Percentiles rank a stretch among this genome's conserved stretches.
Evolutionary conservation across 345 rosid species (phyloP).

Genomic region (Aquilaria yunnanensis): DNA sequence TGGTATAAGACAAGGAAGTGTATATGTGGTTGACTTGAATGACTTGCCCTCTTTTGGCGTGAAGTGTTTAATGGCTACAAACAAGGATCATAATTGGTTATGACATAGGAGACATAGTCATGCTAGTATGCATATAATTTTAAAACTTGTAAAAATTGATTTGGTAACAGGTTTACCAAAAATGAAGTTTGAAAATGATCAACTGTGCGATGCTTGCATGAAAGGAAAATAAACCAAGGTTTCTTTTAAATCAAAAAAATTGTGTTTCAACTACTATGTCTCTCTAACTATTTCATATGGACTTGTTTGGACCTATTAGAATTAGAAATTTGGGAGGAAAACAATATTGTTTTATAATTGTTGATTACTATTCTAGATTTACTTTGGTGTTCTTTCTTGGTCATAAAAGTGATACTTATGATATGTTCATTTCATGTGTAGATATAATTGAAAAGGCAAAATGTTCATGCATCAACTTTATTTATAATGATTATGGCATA

Average conservation of each 20-base stretch:
- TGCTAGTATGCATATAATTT: neutral
- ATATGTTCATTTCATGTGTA: neutral
- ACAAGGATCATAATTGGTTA: neutral
- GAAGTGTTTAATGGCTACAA: neutral
- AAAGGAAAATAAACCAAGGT: neutral
- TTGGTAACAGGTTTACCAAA: neutral
- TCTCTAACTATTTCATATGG: neutral
- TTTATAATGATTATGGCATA: neutral
- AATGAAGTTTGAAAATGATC: neutral
- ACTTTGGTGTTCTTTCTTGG: neutral
- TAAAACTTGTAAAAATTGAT: neutral
- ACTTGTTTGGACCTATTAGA: neutral
- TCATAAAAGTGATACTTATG: neutral
- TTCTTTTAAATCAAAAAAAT: neutral
- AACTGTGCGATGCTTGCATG: neutral
- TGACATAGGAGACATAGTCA: constrained; percentile 3
- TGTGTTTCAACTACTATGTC: neutral
- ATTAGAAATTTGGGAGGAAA: neutral
- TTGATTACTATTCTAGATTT: neutral
- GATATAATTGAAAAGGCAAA: neutral
- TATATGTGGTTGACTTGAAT: too few relatives aligned
- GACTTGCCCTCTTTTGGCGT: too few relatives aligned
- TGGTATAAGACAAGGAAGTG: too few relatives aligned
- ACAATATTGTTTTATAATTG: neutral
- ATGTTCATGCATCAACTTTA: neutral